Evolutionary conservation across 306 rosid species (phyloP).

Genomic region (Rubus idaeus): DNA sequence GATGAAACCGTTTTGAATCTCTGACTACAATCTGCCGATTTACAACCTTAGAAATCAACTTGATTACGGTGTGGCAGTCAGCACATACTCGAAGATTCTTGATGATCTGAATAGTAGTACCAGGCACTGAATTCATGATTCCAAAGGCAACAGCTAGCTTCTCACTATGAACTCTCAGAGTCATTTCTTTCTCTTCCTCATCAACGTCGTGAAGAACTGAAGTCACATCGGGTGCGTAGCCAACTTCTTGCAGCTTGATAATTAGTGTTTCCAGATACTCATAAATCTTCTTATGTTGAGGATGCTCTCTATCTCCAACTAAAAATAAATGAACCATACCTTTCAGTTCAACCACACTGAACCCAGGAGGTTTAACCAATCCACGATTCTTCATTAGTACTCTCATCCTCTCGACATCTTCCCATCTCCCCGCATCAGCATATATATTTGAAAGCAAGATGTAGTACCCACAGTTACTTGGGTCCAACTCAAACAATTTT

Average conservation of each 20-base stretch:
- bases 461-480: conserved; percentile 70
- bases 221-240: conserved; percentile 54
- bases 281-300: conserved; percentile 59
- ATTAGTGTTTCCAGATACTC: conserved; percentile 53
- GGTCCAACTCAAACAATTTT: conserved; percentile 66
- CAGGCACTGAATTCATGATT: conserved; percentile 61
- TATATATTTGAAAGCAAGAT: conserved; percentile 73
- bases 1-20: conserved; percentile 80
- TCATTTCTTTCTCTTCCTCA: conserved; percentile 77
- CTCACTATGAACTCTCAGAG: conserved; percentile 78
- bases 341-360: conserved; percentile 71
- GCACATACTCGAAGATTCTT: conserved; percentile 77
- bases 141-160: conserved; percentile 79
- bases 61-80: conserved; percentile 64
- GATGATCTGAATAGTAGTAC: conserved; percentile 56
- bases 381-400: conserved; percentile 57
- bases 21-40: conserved; percentile 61
- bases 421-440: conserved; percentile 79
- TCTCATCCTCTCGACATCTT: conserved; percentile 72
- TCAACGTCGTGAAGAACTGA: conserved; percentile 74
- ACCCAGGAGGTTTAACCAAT: conserved; percentile 70
- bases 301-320: conserved; percentile 79
- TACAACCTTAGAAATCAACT: conserved; percentile 57
- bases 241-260: conserved; percentile 60
- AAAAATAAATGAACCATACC: conserved; percentile 69